These are phyloP conservation scores for Dothiorella sarmentorum DNA, from an alignment of 2,329 filamentous ascomycete species.

Conservation along the genomic window DNA sequence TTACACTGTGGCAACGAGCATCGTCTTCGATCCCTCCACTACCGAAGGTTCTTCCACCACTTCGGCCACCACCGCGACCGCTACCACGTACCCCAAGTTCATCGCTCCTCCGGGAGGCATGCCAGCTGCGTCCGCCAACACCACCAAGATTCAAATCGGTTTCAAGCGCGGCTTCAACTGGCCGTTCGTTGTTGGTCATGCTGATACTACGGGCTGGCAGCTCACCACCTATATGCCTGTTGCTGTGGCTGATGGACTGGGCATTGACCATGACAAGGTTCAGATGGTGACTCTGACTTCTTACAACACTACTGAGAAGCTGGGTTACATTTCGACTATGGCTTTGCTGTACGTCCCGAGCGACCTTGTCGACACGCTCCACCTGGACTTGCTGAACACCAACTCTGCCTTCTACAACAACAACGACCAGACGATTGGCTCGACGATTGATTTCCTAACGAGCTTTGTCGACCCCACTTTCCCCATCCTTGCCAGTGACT, in stretches of 20 bases:
- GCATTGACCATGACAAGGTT: slow-evolving; percentile 49
- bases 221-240: slow-evolving; percentile 76
- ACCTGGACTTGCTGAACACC: slow-evolving; percentile 66
- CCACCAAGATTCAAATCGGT: slow-evolving; percentile 74
- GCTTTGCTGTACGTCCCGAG: slow-evolving; percentile 52
- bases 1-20: slow-evolving; percentile 57
- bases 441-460: slow-evolving; percentile 69
- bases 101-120: slow-evolving; percentile 68
- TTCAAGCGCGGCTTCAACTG: slow-evolving; percentile 83
- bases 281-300: slow-evolving; percentile 70
- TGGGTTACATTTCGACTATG: slow-evolving; percentile 79
- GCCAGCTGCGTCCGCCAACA: slow-evolving; percentile 58
- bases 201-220: slow-evolving; percentile 68
- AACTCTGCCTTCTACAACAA: slow-evolving; percentile 74
- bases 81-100: slow-evolving; percentile 44
- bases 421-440: slow-evolving; percentile 38
- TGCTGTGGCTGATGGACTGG: slow-evolving; percentile 66
- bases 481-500: slow-evolving; percentile 56
- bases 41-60: slow-evolving; percentile 44
- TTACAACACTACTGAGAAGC: slow-evolving; percentile 64
- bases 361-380: slow-evolving; percentile 53
- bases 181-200: slow-evolving; percentile 69
- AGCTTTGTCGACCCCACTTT: slow-evolving; percentile 80
- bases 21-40: slow-evolving; percentile 55
- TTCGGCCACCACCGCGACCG: slow-evolving; percentile 21